Base-by-base conservation (phyloP, 2,329 filamentous ascomycete species). In the Biscogniauxia sp. region DNA sequence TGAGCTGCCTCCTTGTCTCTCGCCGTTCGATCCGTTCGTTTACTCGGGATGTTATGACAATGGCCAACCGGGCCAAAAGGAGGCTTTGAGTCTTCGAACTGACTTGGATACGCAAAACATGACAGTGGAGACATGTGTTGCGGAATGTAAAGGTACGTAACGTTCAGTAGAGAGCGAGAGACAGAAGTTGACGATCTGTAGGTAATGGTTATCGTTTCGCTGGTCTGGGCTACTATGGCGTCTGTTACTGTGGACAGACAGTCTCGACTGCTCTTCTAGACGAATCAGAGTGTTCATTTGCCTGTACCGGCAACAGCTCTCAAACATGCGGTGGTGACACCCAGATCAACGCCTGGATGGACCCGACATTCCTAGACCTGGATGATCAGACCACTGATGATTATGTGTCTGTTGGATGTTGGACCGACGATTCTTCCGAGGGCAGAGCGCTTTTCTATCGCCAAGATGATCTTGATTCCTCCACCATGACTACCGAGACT, bases 381-480 rank as follows among this genome's bases (percentile, higher is more conserved):
- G 73, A 74, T 62, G 80, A 77, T 64, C 75, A 73, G 25, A 80
- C 79, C 23, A 76, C 82, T 52, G 76, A 77, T 57, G 78, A 80
- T 53, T 91, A 87, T 78, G 76, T 77, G 51, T 81, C 85, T 64
- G 71, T 82, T n/a, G 88, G 88, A 58, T 91, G 88, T 76, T 88
- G 83, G 68, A 78, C 76, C 26, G 82, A 84, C 62, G 68, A 76
- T 58, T 75, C 75, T 20, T 63, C 62, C 54, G 64, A 74, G 56
- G 77, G 79, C 50, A 78, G 77, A 54, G 77, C 82, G 25, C 75
- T 85, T 53, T 75, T 75, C 25, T 82, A 79, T 69, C 73, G 72
- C 20, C 74, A 79, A 69, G 68, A 76, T 51, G 65, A 73, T 50
- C 61, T 82, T 17, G 69, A 76, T 28, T 60, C 68, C 15, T 62